Percentiles rank a stretch among this genome's conserved stretches.
phyloP scores from a whole-genome alignment of 495 filamentous ascomycete species.

The Parmelia sp. region DNA sequence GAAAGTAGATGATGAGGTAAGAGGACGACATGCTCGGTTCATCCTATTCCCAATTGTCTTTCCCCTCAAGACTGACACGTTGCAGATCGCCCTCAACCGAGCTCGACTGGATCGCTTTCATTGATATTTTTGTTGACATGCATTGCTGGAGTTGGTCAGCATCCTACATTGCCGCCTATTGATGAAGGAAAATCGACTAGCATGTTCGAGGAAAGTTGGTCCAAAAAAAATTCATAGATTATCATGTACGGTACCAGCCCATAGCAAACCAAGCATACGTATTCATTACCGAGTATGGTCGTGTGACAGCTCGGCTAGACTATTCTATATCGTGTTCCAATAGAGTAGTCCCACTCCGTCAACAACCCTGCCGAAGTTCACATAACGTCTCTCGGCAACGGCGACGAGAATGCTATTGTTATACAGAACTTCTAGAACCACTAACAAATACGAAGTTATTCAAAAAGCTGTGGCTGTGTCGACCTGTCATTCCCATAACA shows the following conservation, averaged over 20 bases:
- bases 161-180: not conserved
- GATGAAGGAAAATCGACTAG: not conserved
- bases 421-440: not conserved
- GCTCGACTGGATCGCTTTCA: slow-evolving; percentile 2
- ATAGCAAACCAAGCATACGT: too few relatives aligned
- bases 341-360: not conserved
- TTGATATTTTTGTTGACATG: not conserved
- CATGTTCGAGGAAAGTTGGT: not conserved
- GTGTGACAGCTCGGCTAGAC: too few relatives aligned
- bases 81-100: not conserved
- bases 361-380: not conserved
- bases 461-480: not conserved
- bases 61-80: not conserved
- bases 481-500: not conserved
- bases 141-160: not conserved
- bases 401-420: not conserved
- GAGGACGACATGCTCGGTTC: not conserved
- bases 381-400: not conserved
- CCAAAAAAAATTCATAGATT: too few relatives aligned
- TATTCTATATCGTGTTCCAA: too few relatives aligned
- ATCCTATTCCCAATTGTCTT: not conserved
- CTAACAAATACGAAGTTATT: not conserved
- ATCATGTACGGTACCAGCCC: too few relatives aligned
- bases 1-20: slow-evolving; percentile 52
- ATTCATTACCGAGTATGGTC: not conserved